Evolutionary conservation across 805 yeast genomes (phyloP), one percentile per base, ranked within the genome.

Genomic region (Zygoascus biomembranicola): DNA sequence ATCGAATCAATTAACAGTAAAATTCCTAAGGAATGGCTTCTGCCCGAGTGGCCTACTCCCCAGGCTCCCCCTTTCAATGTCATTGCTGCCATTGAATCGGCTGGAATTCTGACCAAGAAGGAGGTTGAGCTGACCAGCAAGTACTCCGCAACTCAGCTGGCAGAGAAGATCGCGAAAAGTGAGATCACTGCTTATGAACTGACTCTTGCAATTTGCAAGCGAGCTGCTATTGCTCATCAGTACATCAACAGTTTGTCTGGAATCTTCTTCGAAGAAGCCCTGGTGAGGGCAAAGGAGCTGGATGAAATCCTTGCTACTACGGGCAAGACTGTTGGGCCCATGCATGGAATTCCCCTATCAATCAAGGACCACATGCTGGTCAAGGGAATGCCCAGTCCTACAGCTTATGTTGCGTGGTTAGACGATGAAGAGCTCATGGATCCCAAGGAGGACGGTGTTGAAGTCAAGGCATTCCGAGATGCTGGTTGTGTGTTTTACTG

Each of bases 311-410:
- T 60, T 55, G 41, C 44, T 2, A n/a, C 16, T 8, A 42, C 52
- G 4, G 84, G 82, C 14, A 73, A 76, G 57, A 66, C 75, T 1
- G 62, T 78, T 37, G 87, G 87, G 31, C 83, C 85, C 1, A 72
- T 83, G 47, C 87, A 83, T 59, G 89, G 89, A 1, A 67, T 83
- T 32, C 89, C 88, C 2, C 69, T 82, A 32, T 80, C 85, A 0
- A 70, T 82, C 52, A 82, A 82, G 61, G 82, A 78, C 55, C 72
- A 73, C 49, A 66, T 76, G 52, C 71, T 75, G 53, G 60, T 80
- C 51, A 68, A 68, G 51, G 84, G 82, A 2, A 70, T 72, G 20
- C 75, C 75, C 8, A 69, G 83, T 2, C 65, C 79, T 11, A 66
- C 77, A 57, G 85, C 84, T 76, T 45, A 47, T 32, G 50, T 47